Percentiles rank a stretch among this genome's conserved stretches.
Evolutionary conservation across 2,329 filamentous ascomycete genomes (phyloP).

Genomic region (Claviceps spartinae): DNA sequence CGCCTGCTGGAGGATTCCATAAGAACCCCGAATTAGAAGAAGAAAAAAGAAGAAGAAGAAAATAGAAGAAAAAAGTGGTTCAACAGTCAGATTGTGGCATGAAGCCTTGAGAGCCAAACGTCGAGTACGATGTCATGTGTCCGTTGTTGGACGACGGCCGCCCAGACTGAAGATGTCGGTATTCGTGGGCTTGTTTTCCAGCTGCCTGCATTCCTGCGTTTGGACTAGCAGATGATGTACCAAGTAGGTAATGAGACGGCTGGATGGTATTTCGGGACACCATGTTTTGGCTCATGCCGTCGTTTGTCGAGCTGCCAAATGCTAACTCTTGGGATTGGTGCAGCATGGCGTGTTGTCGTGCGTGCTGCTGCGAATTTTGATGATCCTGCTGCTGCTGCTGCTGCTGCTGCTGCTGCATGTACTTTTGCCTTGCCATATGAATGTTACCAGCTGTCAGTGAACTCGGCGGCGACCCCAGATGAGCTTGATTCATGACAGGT

Average conservation of each 20-base stretch:
- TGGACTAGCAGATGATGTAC: background rate
- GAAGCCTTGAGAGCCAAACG: conserved; percentile 1
- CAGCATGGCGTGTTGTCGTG: background rate
- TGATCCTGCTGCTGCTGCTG: background rate
- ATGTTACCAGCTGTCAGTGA: background rate
- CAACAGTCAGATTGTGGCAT: background rate
- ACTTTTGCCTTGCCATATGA: background rate
- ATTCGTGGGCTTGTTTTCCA: background rate
- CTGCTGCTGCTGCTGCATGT: conserved; percentile 2
- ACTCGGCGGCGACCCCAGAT: background rate
- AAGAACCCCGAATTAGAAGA: background rate
- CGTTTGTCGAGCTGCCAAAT: background rate
- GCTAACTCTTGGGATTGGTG: background rate
- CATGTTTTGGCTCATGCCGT: background rate
- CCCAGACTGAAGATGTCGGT: background rate
- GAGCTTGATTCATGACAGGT: background rate
- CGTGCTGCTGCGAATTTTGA: background rate
- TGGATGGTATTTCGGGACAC: background rate
- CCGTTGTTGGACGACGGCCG: background rate
- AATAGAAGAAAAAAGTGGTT: background rate
- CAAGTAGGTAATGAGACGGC: background rate
- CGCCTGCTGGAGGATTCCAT: background rate
- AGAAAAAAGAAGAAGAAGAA: background rate
- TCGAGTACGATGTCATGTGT: conserved; percentile 1
- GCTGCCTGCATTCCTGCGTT: background rate